Conservation (phyloP, 495 filamentous ascomycete genomes). For the Penicillium tannophilum region DNA sequence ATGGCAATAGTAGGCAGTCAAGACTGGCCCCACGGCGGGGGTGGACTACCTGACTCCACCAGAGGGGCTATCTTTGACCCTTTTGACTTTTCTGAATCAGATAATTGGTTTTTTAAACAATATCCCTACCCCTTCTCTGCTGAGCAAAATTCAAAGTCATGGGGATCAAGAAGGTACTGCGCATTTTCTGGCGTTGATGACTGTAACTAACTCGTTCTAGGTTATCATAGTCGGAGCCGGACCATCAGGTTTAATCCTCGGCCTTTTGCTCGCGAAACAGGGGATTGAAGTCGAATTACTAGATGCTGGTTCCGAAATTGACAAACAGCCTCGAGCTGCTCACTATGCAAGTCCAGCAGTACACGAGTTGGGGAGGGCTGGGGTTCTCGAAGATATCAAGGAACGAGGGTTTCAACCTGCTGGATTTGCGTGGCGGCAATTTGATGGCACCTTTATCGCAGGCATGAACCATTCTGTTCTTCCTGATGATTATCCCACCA, state of each 20-base stretch:
- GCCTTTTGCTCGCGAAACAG: slow-evolving; percentile 54
- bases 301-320: slow-evolving; percentile 50
- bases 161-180: slow-evolving; percentile 27
- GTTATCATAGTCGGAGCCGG: slow-evolving; percentile 59
- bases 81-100: neutral
- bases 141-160: slow-evolving; percentile 6
- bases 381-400: slow-evolving; percentile 56
- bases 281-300: slow-evolving; percentile 55
- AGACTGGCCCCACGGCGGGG: slow-evolving; percentile 19
- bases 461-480: slow-evolving; percentile 33
- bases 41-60: neutral
- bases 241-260: slow-evolving; percentile 58
- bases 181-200: too few species aligned
- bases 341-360: slow-evolving; percentile 54
- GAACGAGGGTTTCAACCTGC: slow-evolving; percentile 50
- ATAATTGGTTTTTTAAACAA: neutral
- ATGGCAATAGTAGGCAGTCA: neutral
- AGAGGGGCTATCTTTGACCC: neutral
- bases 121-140: neutral
- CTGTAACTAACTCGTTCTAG: slow-evolving; percentile 15
- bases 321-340: slow-evolving; percentile 58
- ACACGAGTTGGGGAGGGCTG: slow-evolving; percentile 56
- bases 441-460: slow-evolving; percentile 43
- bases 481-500: slow-evolving; percentile 38
- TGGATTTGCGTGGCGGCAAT: slow-evolving; percentile 54